Conservation (phyloP, 164 flowering plant species). For the Santalum album region DNA sequence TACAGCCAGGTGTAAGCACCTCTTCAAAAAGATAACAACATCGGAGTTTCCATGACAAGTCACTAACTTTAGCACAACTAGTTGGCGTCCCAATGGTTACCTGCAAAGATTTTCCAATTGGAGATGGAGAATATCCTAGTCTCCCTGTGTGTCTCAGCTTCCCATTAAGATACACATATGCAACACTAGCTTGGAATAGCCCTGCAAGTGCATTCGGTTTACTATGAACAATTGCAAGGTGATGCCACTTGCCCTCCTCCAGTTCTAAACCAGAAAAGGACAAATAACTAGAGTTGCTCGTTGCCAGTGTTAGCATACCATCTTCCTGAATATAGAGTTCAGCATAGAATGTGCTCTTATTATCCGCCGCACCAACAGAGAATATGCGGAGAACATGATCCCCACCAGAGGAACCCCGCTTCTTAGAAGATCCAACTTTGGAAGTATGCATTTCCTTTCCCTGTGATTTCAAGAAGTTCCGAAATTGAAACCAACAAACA, state of each 20-base stretch:
- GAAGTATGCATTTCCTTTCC: constrained; percentile 48
- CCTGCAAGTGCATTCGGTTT: constrained; percentile 99
- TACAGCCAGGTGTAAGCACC: constrained; percentile 81
- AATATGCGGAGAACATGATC: constrained; percentile 57
- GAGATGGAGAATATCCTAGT: constrained; percentile 95
- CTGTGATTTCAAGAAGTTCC: constrained; percentile 54
- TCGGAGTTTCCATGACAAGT: constrained; percentile 79
- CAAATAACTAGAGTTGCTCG: constrained; percentile 74
- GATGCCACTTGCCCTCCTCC: constrained; percentile 97
- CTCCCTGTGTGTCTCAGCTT: constrained; percentile 93
- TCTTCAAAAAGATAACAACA: constrained; percentile 95
- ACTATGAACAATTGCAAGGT: constrained; percentile 96
- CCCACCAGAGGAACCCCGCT: constrained; percentile 18
- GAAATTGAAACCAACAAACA: constrained; percentile 94
- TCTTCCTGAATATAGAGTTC: constrained; percentile 91
- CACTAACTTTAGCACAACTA: constrained; percentile 52
- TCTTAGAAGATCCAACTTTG: constrained; percentile 36
- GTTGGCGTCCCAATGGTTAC: constrained; percentile 82
- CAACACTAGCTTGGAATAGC: constrained; percentile 94
- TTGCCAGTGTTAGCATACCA: constrained; percentile 85
- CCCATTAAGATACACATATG: constrained; percentile 85
- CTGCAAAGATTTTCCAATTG: constrained; percentile 83
- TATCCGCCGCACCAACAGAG: constrained; percentile 79
- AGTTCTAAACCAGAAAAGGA: constrained; percentile 82
- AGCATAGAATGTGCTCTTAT: constrained; percentile 58